These are phyloP conservation scores for Crithidia bombi DNA, from an alignment of 208 protist genomes.

Conservation along the genomic window DNA sequence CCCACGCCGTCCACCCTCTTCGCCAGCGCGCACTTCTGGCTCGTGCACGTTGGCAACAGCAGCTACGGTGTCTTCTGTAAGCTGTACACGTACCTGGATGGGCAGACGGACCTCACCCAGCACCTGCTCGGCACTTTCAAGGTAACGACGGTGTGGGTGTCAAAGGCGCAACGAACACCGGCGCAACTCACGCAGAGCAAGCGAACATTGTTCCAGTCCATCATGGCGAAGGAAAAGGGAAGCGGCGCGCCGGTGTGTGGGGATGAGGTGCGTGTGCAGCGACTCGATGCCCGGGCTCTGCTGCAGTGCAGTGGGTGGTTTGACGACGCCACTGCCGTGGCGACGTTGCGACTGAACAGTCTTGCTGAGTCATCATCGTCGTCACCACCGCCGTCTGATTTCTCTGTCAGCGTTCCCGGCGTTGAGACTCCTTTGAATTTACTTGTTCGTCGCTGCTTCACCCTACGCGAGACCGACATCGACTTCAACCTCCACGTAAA, in stretches of 20 bases:
- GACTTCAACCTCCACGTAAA: constrained; percentile 86
- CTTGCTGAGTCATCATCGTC: not conserved
- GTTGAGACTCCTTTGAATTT: not conserved
- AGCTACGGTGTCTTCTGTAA: constrained; percentile 55
- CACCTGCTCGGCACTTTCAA: constrained; percentile 54
- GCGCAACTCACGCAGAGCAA: constrained; percentile 20
- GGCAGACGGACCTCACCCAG: constrained; percentile 26
- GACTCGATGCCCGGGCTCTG: constrained; percentile 10
- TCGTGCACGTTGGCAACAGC: constrained; percentile 58
- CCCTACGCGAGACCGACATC: constrained; percentile 68
- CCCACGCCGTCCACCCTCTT: constrained; percentile 50
- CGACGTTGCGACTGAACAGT: not conserved
- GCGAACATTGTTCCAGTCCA: constrained; percentile 5
- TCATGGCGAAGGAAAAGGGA: not conserved
- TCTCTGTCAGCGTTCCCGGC: not conserved
- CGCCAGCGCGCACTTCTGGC: constrained; percentile 35
- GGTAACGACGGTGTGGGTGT: constrained; percentile 62
- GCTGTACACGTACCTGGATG: constrained; percentile 54
- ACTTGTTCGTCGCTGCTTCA: constrained; percentile 27
- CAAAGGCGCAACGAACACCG: constrained; percentile 43
- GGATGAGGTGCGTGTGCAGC: constrained; percentile 10
- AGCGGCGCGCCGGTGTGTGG: not conserved
- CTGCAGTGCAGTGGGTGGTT: constrained; percentile 30
- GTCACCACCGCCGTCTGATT: not conserved
- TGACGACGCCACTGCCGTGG: constrained; percentile 9